A percentile compares a stretch with the other conserved stretches of the same genome.
These are phyloP conservation scores for Chaetomiaceae sp. DNA, from an alignment of 2,329 filamentous ascomycete genomes.

Conservation along the genomic window DNA sequence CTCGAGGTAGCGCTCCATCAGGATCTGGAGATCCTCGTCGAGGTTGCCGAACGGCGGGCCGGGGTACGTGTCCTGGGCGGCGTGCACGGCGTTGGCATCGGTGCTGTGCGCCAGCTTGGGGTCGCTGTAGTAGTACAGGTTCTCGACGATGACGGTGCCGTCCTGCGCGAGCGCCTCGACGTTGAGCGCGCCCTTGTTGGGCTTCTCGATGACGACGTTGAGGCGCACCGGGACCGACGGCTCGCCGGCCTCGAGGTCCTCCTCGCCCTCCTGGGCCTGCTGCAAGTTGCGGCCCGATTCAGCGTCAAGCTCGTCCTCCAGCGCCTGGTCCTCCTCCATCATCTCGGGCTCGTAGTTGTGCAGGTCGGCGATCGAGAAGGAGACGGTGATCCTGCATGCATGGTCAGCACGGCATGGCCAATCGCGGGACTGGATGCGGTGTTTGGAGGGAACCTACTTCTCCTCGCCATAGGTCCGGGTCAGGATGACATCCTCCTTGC, in stretches of 20 bases:
- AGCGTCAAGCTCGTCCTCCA: conserved; percentile 47
- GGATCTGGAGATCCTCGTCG: conserved; percentile 89
- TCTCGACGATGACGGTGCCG: conserved; percentile 80
- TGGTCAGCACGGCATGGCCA: conserved; percentile 12
- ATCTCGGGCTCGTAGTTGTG: conserved; percentile 59
- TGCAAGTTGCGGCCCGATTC: conserved; percentile 47
- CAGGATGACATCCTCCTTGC: conserved; percentile 83
- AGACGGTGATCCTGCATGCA: conserved; percentile 54
- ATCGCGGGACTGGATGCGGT: background rate
- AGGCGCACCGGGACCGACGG: conserved; percentile 72
- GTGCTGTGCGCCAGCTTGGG: conserved; percentile 71
- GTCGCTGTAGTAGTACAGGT: conserved; percentile 82
- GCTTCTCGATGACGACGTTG: conserved; percentile 84
- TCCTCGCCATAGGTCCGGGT: conserved; percentile 81
- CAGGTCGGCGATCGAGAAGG: conserved; percentile 81
- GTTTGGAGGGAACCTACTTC: conserved; percentile 62
- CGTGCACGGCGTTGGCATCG: conserved; percentile 71
- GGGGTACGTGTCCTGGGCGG: conserved; percentile 73
- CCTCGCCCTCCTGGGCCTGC: conserved; percentile 47
- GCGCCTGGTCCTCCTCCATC: conserved; percentile 48
- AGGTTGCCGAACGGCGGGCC: conserved; percentile 91
- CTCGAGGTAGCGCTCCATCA: conserved; percentile 90
- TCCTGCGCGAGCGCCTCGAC: conserved; percentile 85
- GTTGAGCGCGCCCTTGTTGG: conserved; percentile 75
- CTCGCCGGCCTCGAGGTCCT: conserved; percentile 43